Conservation (phyloP, 345 rosid genomes). For the Excoecaria agallocha region DNA sequence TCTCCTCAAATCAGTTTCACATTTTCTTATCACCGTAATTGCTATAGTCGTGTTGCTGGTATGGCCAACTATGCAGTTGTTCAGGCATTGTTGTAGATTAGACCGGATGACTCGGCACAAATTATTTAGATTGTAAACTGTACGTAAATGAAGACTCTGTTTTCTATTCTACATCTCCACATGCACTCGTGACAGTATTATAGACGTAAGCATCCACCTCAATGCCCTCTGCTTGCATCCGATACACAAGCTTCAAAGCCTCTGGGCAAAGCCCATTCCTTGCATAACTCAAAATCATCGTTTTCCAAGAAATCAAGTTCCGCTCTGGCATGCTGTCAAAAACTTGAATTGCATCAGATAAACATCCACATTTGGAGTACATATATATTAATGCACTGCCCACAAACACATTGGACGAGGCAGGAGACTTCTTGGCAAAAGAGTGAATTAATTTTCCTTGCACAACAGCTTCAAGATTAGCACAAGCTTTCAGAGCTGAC, state of each 20-base stretch:
- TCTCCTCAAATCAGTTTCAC: too few species aligned
- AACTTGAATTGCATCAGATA: conserved; percentile 68
- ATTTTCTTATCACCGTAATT: too few species aligned
- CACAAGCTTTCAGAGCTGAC: conserved; percentile 81
- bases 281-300: conserved; percentile 80
- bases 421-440: conserved; percentile 65
- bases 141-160: too few species aligned
- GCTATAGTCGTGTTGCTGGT: too few species aligned
- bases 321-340: conserved; percentile 74
- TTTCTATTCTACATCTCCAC: too few species aligned
- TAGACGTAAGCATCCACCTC: conserved; percentile 68
- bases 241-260: conserved; percentile 79
- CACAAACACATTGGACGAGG: conserved; percentile 65
- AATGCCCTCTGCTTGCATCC: conserved; percentile 75
- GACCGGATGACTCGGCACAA: too few species aligned
- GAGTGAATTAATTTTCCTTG: conserved; percentile 76
- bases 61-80: too few species aligned
- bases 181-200: conserved; percentile 41
- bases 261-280: conserved; percentile 68
- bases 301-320: conserved; percentile 72
- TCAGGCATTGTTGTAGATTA: too few species aligned
- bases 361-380: conserved; percentile 80
- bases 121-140: too few species aligned
- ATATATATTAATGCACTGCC: conserved; percentile 77
- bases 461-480: conserved; percentile 55